Percentiles rank a stretch among this genome's conserved stretches.
Evolutionary conservation across 441 rosid species (phyloP).

Genomic region (Hura crepitans): DNA sequence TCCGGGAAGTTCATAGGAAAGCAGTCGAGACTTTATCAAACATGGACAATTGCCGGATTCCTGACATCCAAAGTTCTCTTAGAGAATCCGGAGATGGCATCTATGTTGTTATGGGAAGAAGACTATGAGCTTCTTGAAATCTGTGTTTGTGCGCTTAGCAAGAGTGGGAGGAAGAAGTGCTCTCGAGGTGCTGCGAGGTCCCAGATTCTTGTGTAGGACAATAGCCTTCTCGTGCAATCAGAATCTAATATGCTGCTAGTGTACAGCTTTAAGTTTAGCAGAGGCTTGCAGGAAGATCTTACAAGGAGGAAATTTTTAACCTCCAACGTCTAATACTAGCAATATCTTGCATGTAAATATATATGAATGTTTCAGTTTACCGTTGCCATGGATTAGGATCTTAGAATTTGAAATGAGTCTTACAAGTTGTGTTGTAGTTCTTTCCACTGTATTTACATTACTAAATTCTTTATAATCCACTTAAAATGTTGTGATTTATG

Average conservation of each 20-base stretch:
- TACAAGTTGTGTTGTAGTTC: not conserved
- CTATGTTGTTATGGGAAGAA: slow-evolving; percentile 77
- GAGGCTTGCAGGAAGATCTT: not conserved
- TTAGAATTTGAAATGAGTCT: not conserved
- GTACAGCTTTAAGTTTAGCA: slow-evolving; percentile 33
- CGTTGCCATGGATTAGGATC: slow-evolving; percentile 8
- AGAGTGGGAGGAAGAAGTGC: slow-evolving; percentile 74
- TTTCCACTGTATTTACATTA: not conserved
- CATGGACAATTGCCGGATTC: slow-evolving; percentile 92
- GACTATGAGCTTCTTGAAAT: slow-evolving; percentile 86
- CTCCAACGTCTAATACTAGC: slow-evolving; percentile 6
- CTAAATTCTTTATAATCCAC: not conserved
- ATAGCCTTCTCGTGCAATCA: not conserved
- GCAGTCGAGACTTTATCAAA: slow-evolving; percentile 77
- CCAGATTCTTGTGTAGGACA: slow-evolving; percentile 70
- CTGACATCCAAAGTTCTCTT: slow-evolving; percentile 69
- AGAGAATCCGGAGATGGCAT: slow-evolving; percentile 81
- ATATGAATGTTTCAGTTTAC: not conserved
- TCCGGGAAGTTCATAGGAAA: slow-evolving; percentile 82
- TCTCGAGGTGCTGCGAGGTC: slow-evolving; percentile 86
- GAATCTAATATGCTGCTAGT: slow-evolving; percentile 14
- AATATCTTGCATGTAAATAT: not conserved
- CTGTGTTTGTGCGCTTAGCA: slow-evolving; percentile 79
- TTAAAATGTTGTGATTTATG: too few relatives aligned
- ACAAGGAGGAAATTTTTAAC: slow-evolving; percentile 8